Evolutionary conservation across 2,329 filamentous ascomycete genomes (phyloP).

Genomic region (Camptophora hylomeconis): DNA sequence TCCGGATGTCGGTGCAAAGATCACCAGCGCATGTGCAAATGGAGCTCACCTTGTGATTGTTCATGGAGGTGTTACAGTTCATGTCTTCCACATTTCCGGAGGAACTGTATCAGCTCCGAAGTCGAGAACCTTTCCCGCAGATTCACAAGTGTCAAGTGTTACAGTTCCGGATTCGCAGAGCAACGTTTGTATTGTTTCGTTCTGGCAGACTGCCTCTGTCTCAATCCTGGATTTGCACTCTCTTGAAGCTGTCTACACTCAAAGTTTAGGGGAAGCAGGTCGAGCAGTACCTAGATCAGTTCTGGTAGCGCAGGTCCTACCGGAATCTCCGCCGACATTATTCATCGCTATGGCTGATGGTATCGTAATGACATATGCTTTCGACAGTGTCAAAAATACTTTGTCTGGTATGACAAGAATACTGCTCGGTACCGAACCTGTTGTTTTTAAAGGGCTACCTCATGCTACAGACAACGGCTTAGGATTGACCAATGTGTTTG

Average conservation of each 20-base stretch:
- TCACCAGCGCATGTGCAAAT: constrained; percentile 70
- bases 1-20: constrained; percentile 31
- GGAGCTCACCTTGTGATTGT: constrained; percentile 58
- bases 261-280: constrained; percentile 50
- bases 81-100: constrained; percentile 50
- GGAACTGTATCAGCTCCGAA: constrained; percentile 43
- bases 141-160: constrained; percentile 75
- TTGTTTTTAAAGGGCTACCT: constrained; percentile 66
- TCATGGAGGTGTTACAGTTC: constrained; percentile 57
- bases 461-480: constrained; percentile 33
- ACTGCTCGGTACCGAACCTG: constrained; percentile 72
- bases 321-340: constrained; percentile 55
- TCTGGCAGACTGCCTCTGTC: constrained; percentile 73
- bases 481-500: constrained; percentile 67
- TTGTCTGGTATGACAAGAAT: constrained; percentile 67
- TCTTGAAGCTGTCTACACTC: constrained; percentile 52
- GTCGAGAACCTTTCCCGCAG: constrained; percentile 47
- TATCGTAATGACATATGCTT: constrained; percentile 69
- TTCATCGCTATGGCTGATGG: constrained; percentile 89
- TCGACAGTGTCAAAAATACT: constrained; percentile 47
- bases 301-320: constrained; percentile 62
- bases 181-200: constrained; percentile 65
- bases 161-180: constrained; percentile 54
- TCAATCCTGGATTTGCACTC: constrained; percentile 58
- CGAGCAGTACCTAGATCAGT: constrained; percentile 74